Conservation (phyloP, 176 grass and related monocot species). For the Carex parvula region DNA sequence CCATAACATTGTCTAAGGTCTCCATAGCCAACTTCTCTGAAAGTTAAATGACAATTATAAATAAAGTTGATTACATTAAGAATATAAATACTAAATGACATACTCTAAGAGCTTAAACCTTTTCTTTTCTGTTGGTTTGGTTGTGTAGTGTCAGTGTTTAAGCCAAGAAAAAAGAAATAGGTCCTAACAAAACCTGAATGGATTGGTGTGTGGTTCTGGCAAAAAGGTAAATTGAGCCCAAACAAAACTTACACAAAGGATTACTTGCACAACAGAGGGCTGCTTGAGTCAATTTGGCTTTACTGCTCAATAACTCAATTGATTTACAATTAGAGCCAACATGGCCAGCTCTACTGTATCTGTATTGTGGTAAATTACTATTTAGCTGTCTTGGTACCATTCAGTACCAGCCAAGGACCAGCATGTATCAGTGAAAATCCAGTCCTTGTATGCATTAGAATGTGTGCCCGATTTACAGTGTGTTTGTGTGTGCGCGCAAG, state of each 20-base stretch:
- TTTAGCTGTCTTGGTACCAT: no score
- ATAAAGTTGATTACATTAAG: conserved; percentile 20
- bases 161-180: no score
- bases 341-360: neutral
- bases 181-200: neutral
- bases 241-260: neutral
- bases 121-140: no score
- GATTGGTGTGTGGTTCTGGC: neutral
- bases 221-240: neutral
- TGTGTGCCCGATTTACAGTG: neutral
- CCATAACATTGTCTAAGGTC: conserved; percentile 74
- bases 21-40: conserved; percentile 64
- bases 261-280: neutral
- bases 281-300: neutral
- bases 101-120: neutral
- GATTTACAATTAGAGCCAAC: neutral
- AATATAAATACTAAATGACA: neutral
- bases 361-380: neutral
- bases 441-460: neutral
- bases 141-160: no score
- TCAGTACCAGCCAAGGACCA: no score
- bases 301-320: neutral
- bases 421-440: neutral
- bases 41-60: conserved; percentile 18
- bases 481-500: no score